These are phyloP conservation scores for Trypanosoma caninum DNA, from an alignment of 208 protist species.

Conservation along the genomic window DNA sequence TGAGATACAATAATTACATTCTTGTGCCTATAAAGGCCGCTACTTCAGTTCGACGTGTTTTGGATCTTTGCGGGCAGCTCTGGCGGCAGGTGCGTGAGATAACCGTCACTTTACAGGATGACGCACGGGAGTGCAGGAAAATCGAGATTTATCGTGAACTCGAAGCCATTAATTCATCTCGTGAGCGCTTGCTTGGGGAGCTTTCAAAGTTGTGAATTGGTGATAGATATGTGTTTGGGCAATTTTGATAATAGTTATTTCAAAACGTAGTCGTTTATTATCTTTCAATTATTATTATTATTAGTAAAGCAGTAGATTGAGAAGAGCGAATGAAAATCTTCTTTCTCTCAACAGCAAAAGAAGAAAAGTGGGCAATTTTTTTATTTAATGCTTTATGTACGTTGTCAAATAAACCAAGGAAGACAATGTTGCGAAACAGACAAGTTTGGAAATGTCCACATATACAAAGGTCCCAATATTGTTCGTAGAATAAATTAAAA, in stretches of 20 bases:
- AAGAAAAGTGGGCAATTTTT: too few relatives aligned
- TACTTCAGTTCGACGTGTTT: constrained; percentile 79
- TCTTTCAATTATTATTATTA: too few relatives aligned
- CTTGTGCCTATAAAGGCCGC: constrained; percentile 86
- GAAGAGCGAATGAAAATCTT: too few relatives aligned
- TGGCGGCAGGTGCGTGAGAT: constrained; percentile 90
- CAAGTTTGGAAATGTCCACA: neutral
- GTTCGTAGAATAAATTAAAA: constrained; percentile 7
- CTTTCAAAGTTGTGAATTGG: constrained; percentile 62
- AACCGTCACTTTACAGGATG: constrained; percentile 77
- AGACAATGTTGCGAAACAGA: neutral
- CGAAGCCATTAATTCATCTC: constrained; percentile 54
- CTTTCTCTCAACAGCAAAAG: too few relatives aligned
- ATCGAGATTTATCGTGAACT: constrained; percentile 76
- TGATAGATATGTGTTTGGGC: neutral
- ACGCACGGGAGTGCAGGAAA: constrained; percentile 44
- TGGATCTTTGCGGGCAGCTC: constrained; percentile 72
- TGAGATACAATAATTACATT: constrained; percentile 91
- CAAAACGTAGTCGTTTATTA: too few relatives aligned
- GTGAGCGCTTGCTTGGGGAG: constrained; percentile 53
- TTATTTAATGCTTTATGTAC: too few relatives aligned
- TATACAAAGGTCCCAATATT: constrained; percentile 5
- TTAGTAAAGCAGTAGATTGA: too few relatives aligned
- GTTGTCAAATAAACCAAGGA: neutral
- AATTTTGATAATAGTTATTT: too few relatives aligned